Evolutionary conservation across 345 rosid species (phyloP).

Genomic region (Corymbia maculata): DNA sequence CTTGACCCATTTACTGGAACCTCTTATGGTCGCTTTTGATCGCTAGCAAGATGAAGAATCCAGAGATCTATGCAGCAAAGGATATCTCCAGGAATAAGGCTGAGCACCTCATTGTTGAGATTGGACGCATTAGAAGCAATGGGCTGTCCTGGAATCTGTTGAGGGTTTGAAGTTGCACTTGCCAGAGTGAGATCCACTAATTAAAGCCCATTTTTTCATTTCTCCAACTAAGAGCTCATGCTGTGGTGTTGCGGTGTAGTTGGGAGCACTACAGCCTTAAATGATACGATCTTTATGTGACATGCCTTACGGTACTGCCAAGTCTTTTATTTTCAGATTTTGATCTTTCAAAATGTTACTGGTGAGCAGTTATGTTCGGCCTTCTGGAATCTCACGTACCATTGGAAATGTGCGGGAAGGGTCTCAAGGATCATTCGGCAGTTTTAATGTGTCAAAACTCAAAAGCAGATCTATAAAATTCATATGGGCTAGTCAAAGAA

Average conservation of each 20-base stretch:
- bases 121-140: background rate
- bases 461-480: background rate
- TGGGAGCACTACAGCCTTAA: background rate
- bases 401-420: background rate
- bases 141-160: background rate
- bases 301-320: background rate
- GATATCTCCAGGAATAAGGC: background rate
- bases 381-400: background rate
- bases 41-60: background rate
- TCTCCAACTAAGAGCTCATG: background rate
- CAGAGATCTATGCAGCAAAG: background rate
- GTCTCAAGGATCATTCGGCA: background rate
- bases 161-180: background rate
- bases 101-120: background rate
- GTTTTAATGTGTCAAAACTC: background rate
- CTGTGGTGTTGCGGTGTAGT: background rate
- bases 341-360: background rate
- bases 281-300: background rate
- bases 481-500: background rate
- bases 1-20: background rate
- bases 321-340: background rate
- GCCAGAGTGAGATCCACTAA: background rate
- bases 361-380: background rate
- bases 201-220: background rate
- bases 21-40: background rate